Evolutionary conservation across 352 stramenopile species (phyloP), one percentile per base, ranked within the genome.

Genomic region (Globisporangium nodosum): DNA sequence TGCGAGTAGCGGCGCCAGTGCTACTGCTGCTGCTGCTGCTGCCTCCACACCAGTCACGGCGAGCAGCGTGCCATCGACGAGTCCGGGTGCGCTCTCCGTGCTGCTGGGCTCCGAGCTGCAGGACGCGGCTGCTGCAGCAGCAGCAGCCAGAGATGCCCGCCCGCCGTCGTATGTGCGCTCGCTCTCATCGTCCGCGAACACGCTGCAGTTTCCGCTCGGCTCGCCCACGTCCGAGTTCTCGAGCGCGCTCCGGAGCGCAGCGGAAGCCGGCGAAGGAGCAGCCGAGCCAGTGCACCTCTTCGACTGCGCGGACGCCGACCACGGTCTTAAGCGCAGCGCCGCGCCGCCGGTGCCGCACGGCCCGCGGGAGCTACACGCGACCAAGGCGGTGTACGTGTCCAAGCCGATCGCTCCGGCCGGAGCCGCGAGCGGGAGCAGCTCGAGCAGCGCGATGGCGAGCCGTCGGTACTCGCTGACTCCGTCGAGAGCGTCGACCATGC

Each of bases 381-480:
- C 71, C 40, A 88, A 88, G 52, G 78, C 81, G 9, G 76, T 87
- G 58, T 89, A 87, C 51, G 59, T 87, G 35, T 91, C 81, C 1
- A 66, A 70, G 9, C 69, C 81, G n/a, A 63, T 87, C 15, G 65
- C 49, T 12, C 15, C n/a, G 3, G 33, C 30, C 9, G 31, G 40
- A 24, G n/a, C 54, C 3, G 45, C 58, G 2, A 20, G 31, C 15
- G 30, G 21, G 7, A 60, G 33, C 13, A 47, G 8, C 9, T 56
- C 37, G 47, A 52, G 39, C 27, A 57, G 37, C 16, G 53, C 68
- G 15, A 73, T 68, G 5, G 49, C 59, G 21, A 70, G 58, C 49
- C 61, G 66, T 3, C 72, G 69, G 12, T 76, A 76, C 55, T 74
- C 72, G 40, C 42, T 79, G 11, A 70, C 74, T 16, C 35, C 58